A percentile compares a stretch with the other conserved stretches of the same genome.
Conservation (phyloP, 257 asterid species). For the Salvia hispanica region DNA sequence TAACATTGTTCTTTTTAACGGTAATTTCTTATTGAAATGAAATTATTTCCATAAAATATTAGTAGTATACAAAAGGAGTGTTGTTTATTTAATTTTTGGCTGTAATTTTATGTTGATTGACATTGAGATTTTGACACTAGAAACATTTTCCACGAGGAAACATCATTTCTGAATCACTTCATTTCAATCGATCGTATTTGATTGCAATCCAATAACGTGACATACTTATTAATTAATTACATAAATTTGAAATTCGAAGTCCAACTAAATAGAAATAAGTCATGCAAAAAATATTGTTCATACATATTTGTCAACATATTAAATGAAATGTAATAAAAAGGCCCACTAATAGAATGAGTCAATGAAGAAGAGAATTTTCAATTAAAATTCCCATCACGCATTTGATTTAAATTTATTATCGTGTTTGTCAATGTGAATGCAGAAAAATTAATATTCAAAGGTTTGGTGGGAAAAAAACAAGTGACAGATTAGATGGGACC, state of each 20-base stretch:
- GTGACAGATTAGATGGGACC: conserved; percentile 30
- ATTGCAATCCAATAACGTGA: not conserved
- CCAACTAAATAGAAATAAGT: not conserved
- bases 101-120: conserved; percentile 4
- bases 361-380: not conserved
- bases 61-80: not conserved
- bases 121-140: not conserved
- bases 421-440: conserved; percentile 27
- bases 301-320: not conserved
- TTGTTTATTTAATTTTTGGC: not conserved
- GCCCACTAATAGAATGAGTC: conserved; percentile 31
- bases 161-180: not conserved
- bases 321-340: not conserved
- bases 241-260: not conserved
- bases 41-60: not conserved
- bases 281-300: not conserved
- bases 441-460: conserved; percentile 25
- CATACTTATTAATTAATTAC: not conserved
- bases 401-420: not conserved
- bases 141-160: not conserved
- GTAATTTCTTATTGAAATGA: not conserved
- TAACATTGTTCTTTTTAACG: not conserved
- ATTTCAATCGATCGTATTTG: not conserved
- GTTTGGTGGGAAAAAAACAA: conserved; percentile 18
- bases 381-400: conserved; percentile 7